A percentile compares a stretch with the other conserved stretches of the same genome.
Evolutionary conservation across 352 stramenopile genomes (phyloP).

Genomic region (Phytopythium litorale): DNA sequence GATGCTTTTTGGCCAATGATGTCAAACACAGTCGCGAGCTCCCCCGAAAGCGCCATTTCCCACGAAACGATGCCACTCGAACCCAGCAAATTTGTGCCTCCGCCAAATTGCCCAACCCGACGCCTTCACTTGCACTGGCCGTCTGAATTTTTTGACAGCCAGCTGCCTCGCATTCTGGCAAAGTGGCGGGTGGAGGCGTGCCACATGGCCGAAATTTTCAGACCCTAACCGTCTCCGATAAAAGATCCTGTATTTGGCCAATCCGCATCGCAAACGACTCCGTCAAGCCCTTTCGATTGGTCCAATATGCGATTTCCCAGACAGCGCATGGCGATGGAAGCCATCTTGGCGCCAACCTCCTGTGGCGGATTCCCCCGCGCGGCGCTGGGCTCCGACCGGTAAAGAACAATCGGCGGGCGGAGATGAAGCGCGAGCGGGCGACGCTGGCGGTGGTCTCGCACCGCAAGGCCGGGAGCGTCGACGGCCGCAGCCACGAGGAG

Average conservation of each 20-base stretch:
- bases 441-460: conserved; percentile 19
- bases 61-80: not conserved
- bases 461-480: conserved; percentile 16
- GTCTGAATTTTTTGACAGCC: not conserved
- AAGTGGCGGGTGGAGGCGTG: conserved; percentile 1
- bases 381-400: not conserved
- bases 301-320: not conserved
- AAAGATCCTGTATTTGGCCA: not conserved
- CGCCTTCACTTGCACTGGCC: not conserved
- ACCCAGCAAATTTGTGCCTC: not conserved
- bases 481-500: conserved; percentile 18
- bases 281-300: not conserved
- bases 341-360: not conserved
- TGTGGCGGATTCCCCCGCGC: not conserved
- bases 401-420: conserved; percentile 3
- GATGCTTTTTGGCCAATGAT: not conserved
- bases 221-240: not conserved
- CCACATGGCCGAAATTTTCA: not conserved
- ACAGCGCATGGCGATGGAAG: not conserved
- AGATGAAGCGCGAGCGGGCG: conserved; percentile 49
- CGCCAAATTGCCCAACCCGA: not conserved
- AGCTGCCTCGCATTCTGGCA: not conserved
- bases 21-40: not conserved
- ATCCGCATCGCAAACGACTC: not conserved
- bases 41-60: not conserved